Base-by-base conservation (phyloP, 176 grass and related monocot genomes). In the Juncus inflexus region DNA sequence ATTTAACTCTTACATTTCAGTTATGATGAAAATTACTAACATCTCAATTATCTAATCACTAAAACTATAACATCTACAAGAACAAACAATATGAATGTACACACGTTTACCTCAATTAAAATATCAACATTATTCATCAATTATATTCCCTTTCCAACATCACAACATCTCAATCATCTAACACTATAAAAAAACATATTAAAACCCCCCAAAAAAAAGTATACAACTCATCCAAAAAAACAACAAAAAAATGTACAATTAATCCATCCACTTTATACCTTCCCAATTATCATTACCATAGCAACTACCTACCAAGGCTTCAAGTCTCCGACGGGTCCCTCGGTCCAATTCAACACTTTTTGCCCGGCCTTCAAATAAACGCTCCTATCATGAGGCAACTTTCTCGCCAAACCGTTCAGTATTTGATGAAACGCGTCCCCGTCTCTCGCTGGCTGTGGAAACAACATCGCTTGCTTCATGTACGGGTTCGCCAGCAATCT, bases 401-500 rank as follows among this genome's bases (percentile, higher is more conserved):
- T 96, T 40, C 87, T 87, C 3, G 87, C 84, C 11, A 96, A 74
- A 12, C 91, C 87, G 0, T 87, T 96, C 7, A 96, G 76, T 55
- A 96, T 91, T 63, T 97, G 92, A 72, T 97, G 92, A 81, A 91
- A 97, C 2, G 92, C 92, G 70, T 97, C 92, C 12, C 87, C 77
- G 35, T 82, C 58, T 61, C 84, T 75, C 37, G 84, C 79, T 62
- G 92, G 92, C 61, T 96, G 84, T 5, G 92, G 84, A 42, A 96
- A 91, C 45, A 85, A 38, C 92, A 96, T 88, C 0, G 92, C 84
- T 71, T 91, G 87, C 67, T 96, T 96, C 87, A 96, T 91, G 15
- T 79, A 87, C 12, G 92, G 92, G 66, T 96, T 91, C 0, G 92
- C 92, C 0, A 96, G 84, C 8, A 91, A 74, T 37, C 92, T 82